Evolutionary conservation across 1,284 basidiomycete species (phyloP).

Genomic region (Phylloporus gajari): DNA sequence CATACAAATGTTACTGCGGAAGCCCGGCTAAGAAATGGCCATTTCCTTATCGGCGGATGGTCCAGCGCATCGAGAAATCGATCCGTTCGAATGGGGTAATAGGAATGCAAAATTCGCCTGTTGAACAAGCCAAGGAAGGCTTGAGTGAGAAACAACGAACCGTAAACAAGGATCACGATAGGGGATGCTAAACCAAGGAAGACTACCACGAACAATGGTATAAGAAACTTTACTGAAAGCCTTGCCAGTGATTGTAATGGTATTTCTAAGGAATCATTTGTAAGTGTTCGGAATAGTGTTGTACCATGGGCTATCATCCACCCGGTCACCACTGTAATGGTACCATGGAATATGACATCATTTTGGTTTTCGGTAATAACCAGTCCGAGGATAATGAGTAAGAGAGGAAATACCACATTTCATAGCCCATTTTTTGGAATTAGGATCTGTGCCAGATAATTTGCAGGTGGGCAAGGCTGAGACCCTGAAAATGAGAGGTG

Average conservation of each 20-base stretch:
- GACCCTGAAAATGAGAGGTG: slow-evolving; percentile 25
- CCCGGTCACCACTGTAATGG: slow-evolving; percentile 8
- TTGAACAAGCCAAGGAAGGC: too few species aligned
- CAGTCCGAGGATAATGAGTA: too few species aligned
- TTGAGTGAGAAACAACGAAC: too few species aligned
- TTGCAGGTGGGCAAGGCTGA: too few species aligned
- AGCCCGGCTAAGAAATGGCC: too few species aligned
- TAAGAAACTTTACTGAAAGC: slow-evolving; percentile 23
- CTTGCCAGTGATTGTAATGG: slow-evolving; percentile 20
- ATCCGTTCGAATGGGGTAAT: too few species aligned
- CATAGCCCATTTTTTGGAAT: slow-evolving; percentile 2
- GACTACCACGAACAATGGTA: slow-evolving; percentile 15
- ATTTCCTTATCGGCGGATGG: too few species aligned
- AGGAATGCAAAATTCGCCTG: too few species aligned
- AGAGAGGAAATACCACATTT: slow-evolving; percentile 15
- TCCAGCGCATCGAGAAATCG: too few species aligned
- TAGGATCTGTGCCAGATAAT: background rate
- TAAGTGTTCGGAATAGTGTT: slow-evolving; percentile 5
- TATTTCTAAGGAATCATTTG: background rate
- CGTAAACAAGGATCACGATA: too few species aligned
- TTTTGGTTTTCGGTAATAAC: too few species aligned
- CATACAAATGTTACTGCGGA: too few species aligned
- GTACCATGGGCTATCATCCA: slow-evolving; percentile 23
- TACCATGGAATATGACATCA: slow-evolving; percentile 20
- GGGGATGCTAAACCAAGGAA: slow-evolving; percentile 7